Evolutionary conservation across 345 rosid genomes (phyloP).

Genomic region (Acer campestre): DNA sequence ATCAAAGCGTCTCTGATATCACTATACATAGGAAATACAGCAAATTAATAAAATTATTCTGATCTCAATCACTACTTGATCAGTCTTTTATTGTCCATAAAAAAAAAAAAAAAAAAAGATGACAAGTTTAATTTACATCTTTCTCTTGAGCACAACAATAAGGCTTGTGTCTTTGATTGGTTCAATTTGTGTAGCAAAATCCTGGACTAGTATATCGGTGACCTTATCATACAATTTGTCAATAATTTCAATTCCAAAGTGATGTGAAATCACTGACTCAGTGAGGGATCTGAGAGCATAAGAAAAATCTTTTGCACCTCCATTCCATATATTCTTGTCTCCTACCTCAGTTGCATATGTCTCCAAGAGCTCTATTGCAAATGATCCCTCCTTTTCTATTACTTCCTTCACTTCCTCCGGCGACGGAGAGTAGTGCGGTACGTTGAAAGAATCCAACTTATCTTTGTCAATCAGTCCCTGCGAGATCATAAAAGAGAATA

Average conservation of each 20-base stretch:
- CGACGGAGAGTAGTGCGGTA: conserved; percentile 20
- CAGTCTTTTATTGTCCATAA: not conserved
- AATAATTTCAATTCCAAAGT: conserved; percentile 22
- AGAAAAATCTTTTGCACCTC: conserved; percentile 5
- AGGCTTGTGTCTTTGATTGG: conserved; percentile 4
- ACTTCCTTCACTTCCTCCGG: conserved; percentile 18
- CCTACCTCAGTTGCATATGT: not conserved
- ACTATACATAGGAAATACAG: no score
- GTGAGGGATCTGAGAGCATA: conserved; percentile 14
- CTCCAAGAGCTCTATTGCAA: conserved; percentile 13
- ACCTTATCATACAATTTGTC: conserved; percentile 26
- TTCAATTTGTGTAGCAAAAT: not conserved
- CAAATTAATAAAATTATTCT: not conserved
- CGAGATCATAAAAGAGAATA: not conserved
- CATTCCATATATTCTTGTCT: conserved; percentile 1
- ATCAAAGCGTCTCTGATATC: not conserved
- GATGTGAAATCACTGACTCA: conserved; percentile 23
- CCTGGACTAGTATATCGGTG: not conserved
- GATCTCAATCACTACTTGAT: not conserved
- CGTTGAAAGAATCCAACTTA: conserved; percentile 25
- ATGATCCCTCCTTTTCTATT: conserved; percentile 11
- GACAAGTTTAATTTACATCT: not conserved
- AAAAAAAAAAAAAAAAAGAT: not conserved
- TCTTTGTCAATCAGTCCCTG: conserved; percentile 21
- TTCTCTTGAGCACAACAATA: conserved; percentile 16